phyloP scores from a whole-genome alignment of 495 filamentous ascomycete genomes.

The Sabuloglossum arenarium region DNA sequence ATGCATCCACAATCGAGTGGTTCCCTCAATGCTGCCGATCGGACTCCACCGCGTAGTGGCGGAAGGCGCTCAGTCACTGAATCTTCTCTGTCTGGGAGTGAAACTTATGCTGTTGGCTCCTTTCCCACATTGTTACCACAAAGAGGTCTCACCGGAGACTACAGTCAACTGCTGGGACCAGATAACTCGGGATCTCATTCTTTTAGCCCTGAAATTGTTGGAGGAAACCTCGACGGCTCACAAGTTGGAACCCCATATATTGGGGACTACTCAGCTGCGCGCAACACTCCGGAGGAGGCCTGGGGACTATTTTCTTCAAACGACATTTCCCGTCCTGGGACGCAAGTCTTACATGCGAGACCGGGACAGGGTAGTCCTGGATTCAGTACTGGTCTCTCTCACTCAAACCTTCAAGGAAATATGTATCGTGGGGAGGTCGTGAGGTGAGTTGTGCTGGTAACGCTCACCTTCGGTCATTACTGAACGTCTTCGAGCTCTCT shows the following conservation, averaged over 20 bases:
- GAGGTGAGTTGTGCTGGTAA: neutral
- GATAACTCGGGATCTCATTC: neutral
- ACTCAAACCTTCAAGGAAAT: neutral
- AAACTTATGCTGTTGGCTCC: neutral
- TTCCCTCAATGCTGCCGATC: neutral
- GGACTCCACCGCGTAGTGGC: neutral
- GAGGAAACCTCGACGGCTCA: neutral
- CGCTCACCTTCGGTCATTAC: neutral
- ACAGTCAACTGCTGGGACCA: neutral
- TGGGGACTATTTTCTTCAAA: neutral
- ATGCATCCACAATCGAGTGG: constrained; percentile 1
- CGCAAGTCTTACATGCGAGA: neutral
- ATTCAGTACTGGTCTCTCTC: neutral
- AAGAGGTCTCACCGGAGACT: neutral
- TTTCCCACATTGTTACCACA: neutral
- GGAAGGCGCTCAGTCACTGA: neutral
- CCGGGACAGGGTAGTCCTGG: neutral
- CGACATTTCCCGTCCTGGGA: neutral
- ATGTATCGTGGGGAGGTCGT: neutral
- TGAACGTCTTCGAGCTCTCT: neutral
- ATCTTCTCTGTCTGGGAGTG: neutral
- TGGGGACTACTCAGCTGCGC: neutral
- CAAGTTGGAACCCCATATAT: neutral
- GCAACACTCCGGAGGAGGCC: neutral
- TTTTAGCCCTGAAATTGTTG: neutral